Evolutionary conservation across 1,139 yeast genomes (phyloP).

Genomic region (Wickerhamiella infanticola): DNA sequence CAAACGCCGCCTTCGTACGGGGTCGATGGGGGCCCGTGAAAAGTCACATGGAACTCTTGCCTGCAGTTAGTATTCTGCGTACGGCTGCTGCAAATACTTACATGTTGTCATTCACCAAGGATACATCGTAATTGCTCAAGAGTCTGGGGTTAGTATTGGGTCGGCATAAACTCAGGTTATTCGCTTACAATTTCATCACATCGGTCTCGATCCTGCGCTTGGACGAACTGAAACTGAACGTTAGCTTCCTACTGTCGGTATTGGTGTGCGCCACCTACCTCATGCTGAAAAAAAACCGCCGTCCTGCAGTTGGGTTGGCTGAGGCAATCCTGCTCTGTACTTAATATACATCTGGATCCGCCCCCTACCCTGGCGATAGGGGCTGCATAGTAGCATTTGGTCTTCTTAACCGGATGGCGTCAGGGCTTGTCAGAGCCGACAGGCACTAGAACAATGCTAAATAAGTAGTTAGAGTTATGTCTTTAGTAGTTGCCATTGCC

Average conservation of each 20-base stretch:
- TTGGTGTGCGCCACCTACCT: conserved; percentile 2
- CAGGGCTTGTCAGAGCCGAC: too few species aligned
- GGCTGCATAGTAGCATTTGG: too few species aligned
- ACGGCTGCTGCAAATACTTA: conserved; percentile 1
- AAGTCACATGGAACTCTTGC: conserved; percentile 76
- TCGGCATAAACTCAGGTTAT: not conserved
- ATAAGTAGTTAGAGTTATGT: too few species aligned
- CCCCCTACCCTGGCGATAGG: too few species aligned
- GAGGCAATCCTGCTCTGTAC: too few species aligned
- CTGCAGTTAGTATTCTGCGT: not conserved
- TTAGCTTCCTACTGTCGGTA: not conserved
- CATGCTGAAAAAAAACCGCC: not conserved
- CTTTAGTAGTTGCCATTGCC: too few species aligned
- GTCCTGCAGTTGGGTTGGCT: too few species aligned
- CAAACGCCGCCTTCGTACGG: conserved; percentile 86
- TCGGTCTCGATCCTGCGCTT: conserved; percentile 90
- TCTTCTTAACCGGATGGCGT: too few species aligned
- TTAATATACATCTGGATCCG: too few species aligned
- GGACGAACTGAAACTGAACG: conserved; percentile 29
- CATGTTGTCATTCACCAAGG: conserved; percentile 71
- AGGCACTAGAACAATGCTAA: too few species aligned
- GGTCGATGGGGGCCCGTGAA: conserved; percentile 76
- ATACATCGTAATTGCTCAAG: conserved; percentile 90
- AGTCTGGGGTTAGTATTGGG: conserved; percentile 25
- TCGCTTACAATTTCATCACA: conserved; percentile 73